Conservation (phyloP, 305 asterid genomes). For the Stenogyne calaminthoides region DNA sequence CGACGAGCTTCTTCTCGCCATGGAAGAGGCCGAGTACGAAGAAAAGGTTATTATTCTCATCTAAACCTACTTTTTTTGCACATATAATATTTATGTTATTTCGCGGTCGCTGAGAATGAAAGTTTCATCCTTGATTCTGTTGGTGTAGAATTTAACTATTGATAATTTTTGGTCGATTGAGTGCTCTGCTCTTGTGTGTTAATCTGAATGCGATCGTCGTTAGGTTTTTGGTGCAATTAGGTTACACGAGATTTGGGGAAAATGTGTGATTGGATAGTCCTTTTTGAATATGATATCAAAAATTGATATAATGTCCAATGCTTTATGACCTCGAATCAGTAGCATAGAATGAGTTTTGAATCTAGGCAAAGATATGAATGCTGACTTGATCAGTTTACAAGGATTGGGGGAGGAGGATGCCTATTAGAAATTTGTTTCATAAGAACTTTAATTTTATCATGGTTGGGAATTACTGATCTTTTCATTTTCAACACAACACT, state of each 20-base stretch:
- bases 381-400: not conserved
- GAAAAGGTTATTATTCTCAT: conserved; percentile 56
- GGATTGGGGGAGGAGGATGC: not conserved
- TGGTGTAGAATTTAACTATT: not conserved
- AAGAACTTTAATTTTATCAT: not conserved
- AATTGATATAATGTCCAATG: not conserved
- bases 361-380: not conserved
- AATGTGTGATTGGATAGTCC: not conserved
- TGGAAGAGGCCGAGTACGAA: conserved; percentile 85
- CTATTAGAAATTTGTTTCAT: not conserved
- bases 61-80: not conserved
- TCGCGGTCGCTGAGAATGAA: not conserved
- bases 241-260: not conserved
- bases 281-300: not conserved
- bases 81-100: not conserved
- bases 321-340: not conserved
- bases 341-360: not conserved
- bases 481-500: not conserved
- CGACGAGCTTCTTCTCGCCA: conserved; percentile 88
- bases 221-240: not conserved
- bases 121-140: not conserved
- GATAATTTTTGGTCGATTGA: not conserved
- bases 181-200: not conserved
- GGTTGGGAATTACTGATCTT: not conserved
- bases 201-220: not conserved